Conservation (phyloP, 140 eudicot species). For the Cichorium intybus region DNA sequence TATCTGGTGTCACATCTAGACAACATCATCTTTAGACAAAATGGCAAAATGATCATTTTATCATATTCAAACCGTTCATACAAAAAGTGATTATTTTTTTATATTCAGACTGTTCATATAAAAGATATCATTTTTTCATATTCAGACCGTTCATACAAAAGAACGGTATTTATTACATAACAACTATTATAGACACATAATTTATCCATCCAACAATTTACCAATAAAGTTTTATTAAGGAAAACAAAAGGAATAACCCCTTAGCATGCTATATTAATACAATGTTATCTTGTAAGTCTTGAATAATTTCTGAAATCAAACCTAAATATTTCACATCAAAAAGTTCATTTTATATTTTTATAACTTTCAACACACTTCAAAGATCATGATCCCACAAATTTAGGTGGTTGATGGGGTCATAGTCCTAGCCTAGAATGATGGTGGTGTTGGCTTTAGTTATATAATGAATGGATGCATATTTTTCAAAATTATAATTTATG, state of each 20-base stretch:
- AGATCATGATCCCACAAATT: slow-evolving; percentile 29
- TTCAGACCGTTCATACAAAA: no score
- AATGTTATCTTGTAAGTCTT: not conserved
- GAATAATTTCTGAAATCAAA: not conserved
- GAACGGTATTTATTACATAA: no score
- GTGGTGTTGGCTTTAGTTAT: slow-evolving; percentile 17
- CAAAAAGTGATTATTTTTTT: no score
- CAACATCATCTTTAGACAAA: not conserved
- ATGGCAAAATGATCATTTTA: not conserved
- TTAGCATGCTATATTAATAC: no score
- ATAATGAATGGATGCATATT: slow-evolving; percentile 19
- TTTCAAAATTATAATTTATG: slow-evolving; percentile 29
- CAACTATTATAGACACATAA: no score
- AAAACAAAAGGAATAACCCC: no score
- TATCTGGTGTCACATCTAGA: no score
- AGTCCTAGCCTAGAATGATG: slow-evolving; percentile 23
- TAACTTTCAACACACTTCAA: slow-evolving; percentile 16
- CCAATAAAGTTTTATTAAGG: no score
- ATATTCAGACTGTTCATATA: no score
- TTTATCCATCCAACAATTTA: no score
- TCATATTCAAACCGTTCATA: no score
- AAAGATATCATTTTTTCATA: no score
- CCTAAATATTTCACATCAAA: slow-evolving; percentile 10
- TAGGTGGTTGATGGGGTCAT: slow-evolving; percentile 27
- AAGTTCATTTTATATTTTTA: slow-evolving; percentile 8